Evolutionary conservation across 495 filamentous ascomycete species (phyloP), one percentile per base, ranked within the genome.

Genomic region (Polyplosphaeria fusca): DNA sequence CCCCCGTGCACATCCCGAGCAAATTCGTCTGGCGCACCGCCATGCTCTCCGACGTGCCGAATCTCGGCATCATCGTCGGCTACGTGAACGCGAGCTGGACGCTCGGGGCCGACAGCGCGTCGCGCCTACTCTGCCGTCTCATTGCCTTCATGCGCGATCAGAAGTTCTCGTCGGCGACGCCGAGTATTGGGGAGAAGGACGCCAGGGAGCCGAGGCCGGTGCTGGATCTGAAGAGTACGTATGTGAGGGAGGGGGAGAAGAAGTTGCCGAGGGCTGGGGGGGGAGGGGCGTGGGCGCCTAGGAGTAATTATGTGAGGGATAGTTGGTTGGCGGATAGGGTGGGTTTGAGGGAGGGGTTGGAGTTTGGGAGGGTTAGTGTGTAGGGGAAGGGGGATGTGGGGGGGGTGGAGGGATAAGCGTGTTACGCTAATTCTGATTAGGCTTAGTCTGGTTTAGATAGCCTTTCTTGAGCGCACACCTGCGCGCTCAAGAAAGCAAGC

Each of bases 41-140:
- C 12, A 84, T 86, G 82, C 41, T 85, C 38, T 71, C 82, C 58
- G 80, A 79, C 52, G 50, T 86, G 0, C 82, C 82, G 1, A 86
- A 86, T 53, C 67, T 77, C 18, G 64, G 74, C 2, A 74, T 81
- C 51, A 65, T 82, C 4, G 72, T 85, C 45, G 82, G 82, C 1
- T 85, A 84, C 53, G 74, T 77, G 4, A 79, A 81, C 47, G 75
- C 76, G 0, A 75, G 76, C 0, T 86, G 82, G 83, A 84, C 83
- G 0, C 68, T 85, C 0, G 80, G 81, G 18, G 73, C 80, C 1
- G 82, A 85, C 59, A 73, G 76, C 0, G 76, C 78, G 3, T 75
- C 76, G 1, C 73, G 71, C 16, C 68, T 80, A 24, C 40, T 82
- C 14, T 64, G 62, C 9, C 76, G 81, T 4, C 57, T 78, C 45